These are phyloP conservation scores for Russula vinacea DNA, from an alignment of 768 basidiomycete species.

Conservation along the genomic window DNA sequence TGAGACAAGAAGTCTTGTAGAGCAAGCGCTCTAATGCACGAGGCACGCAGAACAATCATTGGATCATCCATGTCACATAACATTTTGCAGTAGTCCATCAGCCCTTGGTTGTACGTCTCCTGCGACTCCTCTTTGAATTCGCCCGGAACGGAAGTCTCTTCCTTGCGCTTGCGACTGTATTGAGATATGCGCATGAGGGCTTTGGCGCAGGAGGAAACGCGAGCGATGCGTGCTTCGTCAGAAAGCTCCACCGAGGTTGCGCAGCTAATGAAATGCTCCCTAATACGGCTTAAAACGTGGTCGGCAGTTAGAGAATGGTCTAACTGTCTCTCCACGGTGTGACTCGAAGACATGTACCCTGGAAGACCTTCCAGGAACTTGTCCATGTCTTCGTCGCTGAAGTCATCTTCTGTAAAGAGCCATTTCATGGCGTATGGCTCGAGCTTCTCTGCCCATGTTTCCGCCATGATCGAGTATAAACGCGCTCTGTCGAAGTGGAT, in stretches of 20 bases:
- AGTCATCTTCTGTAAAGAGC: constrained; percentile 17
- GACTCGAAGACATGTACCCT: constrained; percentile 16
- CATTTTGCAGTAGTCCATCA: background rate
- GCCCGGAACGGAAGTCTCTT: background rate
- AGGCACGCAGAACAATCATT: constrained; percentile 7
- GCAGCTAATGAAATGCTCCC: constrained; percentile 17
- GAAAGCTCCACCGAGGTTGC: constrained; percentile 13
- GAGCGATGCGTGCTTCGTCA: constrained; percentile 6
- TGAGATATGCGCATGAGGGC: constrained; percentile 8
- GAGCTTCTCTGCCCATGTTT: background rate
- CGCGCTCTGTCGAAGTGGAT: background rate
- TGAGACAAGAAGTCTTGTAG: constrained; percentile 10
- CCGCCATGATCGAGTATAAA: background rate
- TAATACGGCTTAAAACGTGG: constrained; percentile 8
- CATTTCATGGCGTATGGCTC: constrained; percentile 16
- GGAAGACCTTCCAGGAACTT: constrained; percentile 18
- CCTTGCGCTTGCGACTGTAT: background rate
- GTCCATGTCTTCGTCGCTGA: constrained; percentile 19
- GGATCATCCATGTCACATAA: background rate
- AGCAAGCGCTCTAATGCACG: constrained; percentile 13
- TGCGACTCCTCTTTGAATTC: background rate
- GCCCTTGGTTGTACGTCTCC: background rate
- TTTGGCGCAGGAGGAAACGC: constrained; percentile 8
- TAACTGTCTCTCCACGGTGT: background rate
- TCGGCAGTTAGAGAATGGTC: background rate